Conservation (phyloP, 208 protist species). For the Histomonas meleagridis region DNA sequence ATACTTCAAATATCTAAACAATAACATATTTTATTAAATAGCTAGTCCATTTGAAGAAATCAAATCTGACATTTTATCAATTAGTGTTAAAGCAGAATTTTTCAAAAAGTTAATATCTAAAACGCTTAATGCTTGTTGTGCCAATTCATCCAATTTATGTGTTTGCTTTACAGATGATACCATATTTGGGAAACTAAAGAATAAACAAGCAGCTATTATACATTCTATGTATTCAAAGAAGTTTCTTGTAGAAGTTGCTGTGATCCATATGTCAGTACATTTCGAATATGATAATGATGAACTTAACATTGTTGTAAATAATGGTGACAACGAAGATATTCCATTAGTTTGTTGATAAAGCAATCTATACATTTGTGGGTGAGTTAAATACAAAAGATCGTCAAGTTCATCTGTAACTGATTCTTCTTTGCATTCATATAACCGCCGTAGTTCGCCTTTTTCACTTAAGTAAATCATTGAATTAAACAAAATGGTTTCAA, state of each 20-base stretch:
- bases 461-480: not conserved
- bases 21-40: too few species aligned
- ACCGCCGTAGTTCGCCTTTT: not conserved
- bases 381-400: not conserved
- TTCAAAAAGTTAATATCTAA: too few species aligned
- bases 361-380: not conserved
- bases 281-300: not conserved
- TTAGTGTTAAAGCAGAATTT: too few species aligned
- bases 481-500: not conserved
- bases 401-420: not conserved
- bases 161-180: too few species aligned
- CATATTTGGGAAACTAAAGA: constrained; percentile 25
- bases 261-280: not conserved
- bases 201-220: not conserved
- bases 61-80: too few species aligned
- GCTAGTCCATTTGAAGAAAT: too few species aligned
- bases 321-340: not conserved
- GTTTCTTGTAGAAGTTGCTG: not conserved
- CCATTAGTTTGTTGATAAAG: not conserved
- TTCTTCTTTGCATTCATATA: not conserved
- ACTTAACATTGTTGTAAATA: not conserved
- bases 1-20: too few species aligned
- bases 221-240: not conserved
- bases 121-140: too few species aligned
- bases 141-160: too few species aligned